Conservation (phyloP, 2,329 filamentous ascomycete genomes). For the Rhinocladiella mackenziei region DNA sequence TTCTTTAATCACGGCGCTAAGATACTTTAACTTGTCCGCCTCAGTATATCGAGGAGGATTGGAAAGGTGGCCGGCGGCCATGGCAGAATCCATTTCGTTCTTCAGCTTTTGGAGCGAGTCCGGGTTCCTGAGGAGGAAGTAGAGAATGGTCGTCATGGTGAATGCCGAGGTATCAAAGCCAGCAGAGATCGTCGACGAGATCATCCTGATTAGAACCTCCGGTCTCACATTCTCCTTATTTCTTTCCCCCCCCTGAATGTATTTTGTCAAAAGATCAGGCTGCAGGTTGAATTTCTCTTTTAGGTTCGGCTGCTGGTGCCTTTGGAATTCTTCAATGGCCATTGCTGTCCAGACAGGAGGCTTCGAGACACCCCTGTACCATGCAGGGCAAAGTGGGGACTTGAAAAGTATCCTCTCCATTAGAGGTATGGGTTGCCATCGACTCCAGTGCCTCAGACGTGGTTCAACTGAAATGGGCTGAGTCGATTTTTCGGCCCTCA, state of each 20-base stretch:
- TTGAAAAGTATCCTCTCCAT: too few species aligned
- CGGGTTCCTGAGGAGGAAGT: constrained; percentile 33
- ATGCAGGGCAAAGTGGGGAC: too few species aligned
- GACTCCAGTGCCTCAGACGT: too few species aligned
- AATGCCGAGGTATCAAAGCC: constrained; percentile 34
- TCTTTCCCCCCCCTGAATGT: constrained; percentile 3
- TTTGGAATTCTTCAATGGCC: too few species aligned
- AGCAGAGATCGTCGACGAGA: constrained; percentile 24
- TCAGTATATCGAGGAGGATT: constrained; percentile 20
- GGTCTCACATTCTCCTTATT: constrained; percentile 13
- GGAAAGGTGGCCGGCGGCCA: constrained; percentile 12
- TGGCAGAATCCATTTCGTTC: constrained; percentile 45
- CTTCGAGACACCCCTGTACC: too few species aligned
- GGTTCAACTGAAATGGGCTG: too few species aligned
- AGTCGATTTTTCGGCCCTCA: too few species aligned
- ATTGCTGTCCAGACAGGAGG: too few species aligned
- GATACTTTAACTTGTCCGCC: constrained; percentile 37
- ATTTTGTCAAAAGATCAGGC: constrained; percentile 17
- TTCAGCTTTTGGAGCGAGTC: constrained; percentile 39
- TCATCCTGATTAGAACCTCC: constrained; percentile 18
- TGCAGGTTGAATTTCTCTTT: too few species aligned
- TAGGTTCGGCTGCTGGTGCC: too few species aligned
- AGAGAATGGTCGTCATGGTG: constrained; percentile 34
- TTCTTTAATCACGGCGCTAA: constrained; percentile 53
- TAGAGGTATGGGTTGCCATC: too few species aligned